Conservation (phyloP, 106 monocot genomes). For the Dioscorea alata region DNA sequence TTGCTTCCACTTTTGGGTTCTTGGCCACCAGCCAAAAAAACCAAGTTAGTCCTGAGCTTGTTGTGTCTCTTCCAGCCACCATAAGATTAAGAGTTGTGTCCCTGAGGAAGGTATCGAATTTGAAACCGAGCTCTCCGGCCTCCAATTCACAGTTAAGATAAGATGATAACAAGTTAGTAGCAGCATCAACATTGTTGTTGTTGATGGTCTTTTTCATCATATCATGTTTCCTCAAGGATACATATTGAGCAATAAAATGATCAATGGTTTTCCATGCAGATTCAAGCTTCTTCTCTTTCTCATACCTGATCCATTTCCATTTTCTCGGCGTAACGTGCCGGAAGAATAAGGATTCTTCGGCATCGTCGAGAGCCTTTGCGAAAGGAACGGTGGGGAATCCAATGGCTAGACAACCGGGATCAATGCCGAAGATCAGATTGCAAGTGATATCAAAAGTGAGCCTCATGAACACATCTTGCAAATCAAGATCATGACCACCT, state of each 20-base stretch:
- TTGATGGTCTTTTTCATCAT: no score
- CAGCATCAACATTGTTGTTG: neutral
- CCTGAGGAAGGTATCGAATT: neutral
- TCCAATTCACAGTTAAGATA: neutral
- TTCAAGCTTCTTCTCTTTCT: neutral
- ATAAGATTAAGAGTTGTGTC: neutral
- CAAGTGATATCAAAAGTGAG: neutral
- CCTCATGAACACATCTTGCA: slow-evolving; percentile 10
- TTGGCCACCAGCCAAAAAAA: slow-evolving; percentile 1
- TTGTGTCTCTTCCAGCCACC: neutral
- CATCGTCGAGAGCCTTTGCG: slow-evolving; percentile 5
- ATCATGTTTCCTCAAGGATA: no score
- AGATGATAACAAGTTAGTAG: neutral
- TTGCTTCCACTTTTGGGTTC: neutral
- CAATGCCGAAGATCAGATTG: neutral
- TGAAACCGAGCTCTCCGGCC: neutral
- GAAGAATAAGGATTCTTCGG: neutral
- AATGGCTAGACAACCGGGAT: neutral
- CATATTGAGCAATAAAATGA: neutral
- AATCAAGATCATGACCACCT: neutral
- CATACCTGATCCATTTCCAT: neutral
- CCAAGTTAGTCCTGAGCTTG: neutral
- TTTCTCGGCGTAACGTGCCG: neutral
- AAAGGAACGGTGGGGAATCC: slow-evolving; percentile 1
- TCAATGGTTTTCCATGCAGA: neutral